Percentiles rank a stretch among this genome's conserved stretches.
Evolutionary conservation across 2,329 filamentous ascomycete genomes (phyloP).

Genomic region (Fonsecaea pugnacius): DNA sequence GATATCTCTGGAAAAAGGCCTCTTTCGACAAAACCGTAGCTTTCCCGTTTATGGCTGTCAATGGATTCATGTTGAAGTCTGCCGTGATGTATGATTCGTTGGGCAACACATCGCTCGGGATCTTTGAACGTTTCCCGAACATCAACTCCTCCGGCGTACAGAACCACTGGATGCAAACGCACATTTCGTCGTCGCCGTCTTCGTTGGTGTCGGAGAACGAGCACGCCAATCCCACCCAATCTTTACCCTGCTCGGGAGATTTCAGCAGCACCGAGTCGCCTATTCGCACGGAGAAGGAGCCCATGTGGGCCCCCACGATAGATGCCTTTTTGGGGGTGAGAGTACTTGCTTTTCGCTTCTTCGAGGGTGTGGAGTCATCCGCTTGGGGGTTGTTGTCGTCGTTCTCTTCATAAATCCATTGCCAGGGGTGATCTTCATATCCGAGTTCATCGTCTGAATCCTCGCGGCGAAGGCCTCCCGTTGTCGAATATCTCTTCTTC

Average conservation of each 20-base stretch:
- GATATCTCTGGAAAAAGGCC: constrained; percentile 70
- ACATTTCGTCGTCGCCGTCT: constrained; percentile 70
- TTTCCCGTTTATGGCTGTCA: constrained; percentile 88
- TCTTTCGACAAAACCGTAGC: constrained; percentile 77
- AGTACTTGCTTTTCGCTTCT: constrained; percentile 37
- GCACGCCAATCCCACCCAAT: constrained; percentile 89
- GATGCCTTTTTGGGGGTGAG: constrained; percentile 36
- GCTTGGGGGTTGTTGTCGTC: constrained; percentile 30
- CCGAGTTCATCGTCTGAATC: constrained; percentile 89
- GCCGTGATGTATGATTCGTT: constrained; percentile 93
- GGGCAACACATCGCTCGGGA: constrained; percentile 73
- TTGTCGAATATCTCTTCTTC: constrained; percentile 56
- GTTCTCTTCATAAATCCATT: constrained; percentile 70
- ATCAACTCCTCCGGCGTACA: constrained; percentile 79
- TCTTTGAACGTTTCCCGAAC: constrained; percentile 61
- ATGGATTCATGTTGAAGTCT: constrained; percentile 82
- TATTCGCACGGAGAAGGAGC: constrained; percentile 75
- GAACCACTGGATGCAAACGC: constrained; percentile 94
- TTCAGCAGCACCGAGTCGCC: constrained; percentile 88
- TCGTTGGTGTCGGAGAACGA: constrained; percentile 77
- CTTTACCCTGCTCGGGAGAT: constrained; percentile 81
- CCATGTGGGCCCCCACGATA: constrained; percentile 83
- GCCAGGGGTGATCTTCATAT: constrained; percentile 72
- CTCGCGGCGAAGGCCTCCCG: constrained; percentile 69
- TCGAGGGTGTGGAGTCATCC: constrained; percentile 33